A percentile compares a stretch with the other conserved stretches of the same genome.
Evolutionary conservation across 768 basidiomycete genomes (phyloP).

Genomic region (Termitomyces eurrhizus): DNA sequence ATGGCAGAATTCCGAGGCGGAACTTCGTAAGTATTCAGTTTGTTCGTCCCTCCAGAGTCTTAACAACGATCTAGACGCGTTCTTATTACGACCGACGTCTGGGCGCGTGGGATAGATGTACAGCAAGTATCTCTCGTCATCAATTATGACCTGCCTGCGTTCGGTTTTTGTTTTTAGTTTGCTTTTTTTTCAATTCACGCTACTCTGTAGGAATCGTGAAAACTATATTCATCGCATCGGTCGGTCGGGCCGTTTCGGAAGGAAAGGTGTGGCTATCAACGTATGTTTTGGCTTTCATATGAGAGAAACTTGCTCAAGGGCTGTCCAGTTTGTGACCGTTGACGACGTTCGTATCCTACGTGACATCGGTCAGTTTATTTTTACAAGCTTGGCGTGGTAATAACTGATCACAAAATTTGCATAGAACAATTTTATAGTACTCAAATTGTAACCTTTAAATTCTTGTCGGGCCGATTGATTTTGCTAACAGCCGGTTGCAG

Average conservation of each 20-base stretch:
- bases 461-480: conserved; percentile 8
- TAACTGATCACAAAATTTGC: conserved; percentile 8
- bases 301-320: conserved; percentile 11
- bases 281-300: conserved; percentile 41
- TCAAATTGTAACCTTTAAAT: conserved; percentile 62
- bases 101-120: conserved; percentile 98
- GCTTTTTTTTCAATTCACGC: conserved; percentile 4
- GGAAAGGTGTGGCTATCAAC: conserved; percentile 99
- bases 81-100: conserved; percentile 93
- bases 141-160: conserved; percentile 95
- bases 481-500: conserved; percentile 36
- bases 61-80: conserved; percentile 61
- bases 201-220: conserved; percentile 74
- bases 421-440: conserved; percentile 96
- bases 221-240: conserved; percentile 99
- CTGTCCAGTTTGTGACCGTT: conserved; percentile 78
- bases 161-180: conserved; percentile 25
- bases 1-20: conserved; percentile 96
- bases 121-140: conserved; percentile 97
- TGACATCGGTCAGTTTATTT: conserved; percentile 69
- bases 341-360: conserved; percentile 96
- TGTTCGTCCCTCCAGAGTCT: conserved; percentile 7
- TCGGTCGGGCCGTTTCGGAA: conserved; percentile 96
- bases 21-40: conserved; percentile 61
- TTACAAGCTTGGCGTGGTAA: conserved; percentile 11